Base-by-base conservation (phyloP, 2,329 filamentous ascomycete species). In the Trichoderma harzianum region DNA sequence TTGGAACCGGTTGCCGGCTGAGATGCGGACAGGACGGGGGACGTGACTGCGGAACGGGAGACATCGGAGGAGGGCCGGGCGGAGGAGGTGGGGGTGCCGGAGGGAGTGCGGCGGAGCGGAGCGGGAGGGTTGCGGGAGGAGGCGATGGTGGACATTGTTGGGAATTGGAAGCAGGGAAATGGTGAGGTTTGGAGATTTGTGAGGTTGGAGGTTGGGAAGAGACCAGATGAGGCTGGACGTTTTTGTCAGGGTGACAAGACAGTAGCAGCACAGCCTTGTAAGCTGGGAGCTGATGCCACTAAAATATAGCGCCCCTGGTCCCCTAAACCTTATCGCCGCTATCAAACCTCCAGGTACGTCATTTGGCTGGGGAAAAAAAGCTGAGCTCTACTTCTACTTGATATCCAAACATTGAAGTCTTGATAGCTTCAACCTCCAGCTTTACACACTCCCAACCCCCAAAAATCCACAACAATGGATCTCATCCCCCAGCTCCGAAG, bases 41-140 rank as follows among this genome's bases (percentile, higher is more conserved):
- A 92, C 72, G 82, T 83, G 73, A 88, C 83, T 73, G 84, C 87
- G 72, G 91, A 93, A 70, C 88, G 88, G 18, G 86, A 83, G 71
- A 83, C 83, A 76, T 95, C 92, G 80, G 93, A 85, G 43, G 92
- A 95, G 5, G 92, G 91, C 14, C 93, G 92, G 47, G 88, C 87
- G 39, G 94, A 96, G 51, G 91, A 92, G 7, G 91, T 91, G 1
- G 93, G 92, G 5, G 91, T 84, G 72, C 81, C 80, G 14, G 86
- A 86, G 83, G 89, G 79, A 78, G 89, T 83, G 77, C 90, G 84
- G 82, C 88, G 79, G 86, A 90, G 55, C 82, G 87, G 75, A 82
- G 88, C 69, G 83, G 91, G 77, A 55, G 86, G 83, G 53, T 91
- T 89, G 72, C 89, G 87, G 28, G 89, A 89, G 11, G 87, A 86